A percentile compares a stretch with the other conserved stretches of the same genome.
Conservation (phyloP, 1,284 basidiomycete genomes). For the Cutaneotrichosporon cavernicola region DNA sequence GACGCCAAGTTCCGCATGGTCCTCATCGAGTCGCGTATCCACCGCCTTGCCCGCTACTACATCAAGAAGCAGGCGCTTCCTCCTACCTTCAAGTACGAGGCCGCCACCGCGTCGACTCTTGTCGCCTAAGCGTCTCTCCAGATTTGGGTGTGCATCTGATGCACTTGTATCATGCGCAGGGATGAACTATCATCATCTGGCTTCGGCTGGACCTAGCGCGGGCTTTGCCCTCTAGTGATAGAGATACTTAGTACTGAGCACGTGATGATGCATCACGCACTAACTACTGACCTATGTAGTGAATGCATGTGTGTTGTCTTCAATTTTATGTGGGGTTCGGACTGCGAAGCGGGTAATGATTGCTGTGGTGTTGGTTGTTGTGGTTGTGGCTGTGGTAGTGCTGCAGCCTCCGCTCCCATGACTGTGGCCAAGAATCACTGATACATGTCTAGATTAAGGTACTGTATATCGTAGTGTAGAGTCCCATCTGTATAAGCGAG, state of each 20-base stretch:
- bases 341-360: too few species aligned
- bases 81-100: constrained; percentile 97
- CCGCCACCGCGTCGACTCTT: constrained; percentile 74
- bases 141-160: background rate
- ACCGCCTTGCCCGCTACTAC: constrained; percentile 94
- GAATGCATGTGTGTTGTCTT: background rate
- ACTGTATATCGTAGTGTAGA: background rate
- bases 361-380: too few species aligned
- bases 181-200: constrained; percentile 17
- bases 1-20: constrained; percentile 97
- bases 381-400: too few species aligned
- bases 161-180: constrained; percentile 15
- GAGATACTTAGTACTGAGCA: constrained; percentile 13
- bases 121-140: constrained; percentile 46
- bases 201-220: constrained; percentile 19
- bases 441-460: constrained; percentile 7
- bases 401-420: background rate
- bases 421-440: background rate
- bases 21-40: constrained; percentile 98
- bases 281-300: constrained; percentile 10
- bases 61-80: constrained; percentile 97
- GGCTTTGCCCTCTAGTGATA: constrained; percentile 12
- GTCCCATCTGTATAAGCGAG: background rate
- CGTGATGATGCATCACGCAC: constrained; percentile 5
- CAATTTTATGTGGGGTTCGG: too few species aligned